These are phyloP conservation scores for Diaporthe capsici DNA, from an alignment of 2,329 filamentous ascomycete genomes.

Conservation along the genomic window DNA sequence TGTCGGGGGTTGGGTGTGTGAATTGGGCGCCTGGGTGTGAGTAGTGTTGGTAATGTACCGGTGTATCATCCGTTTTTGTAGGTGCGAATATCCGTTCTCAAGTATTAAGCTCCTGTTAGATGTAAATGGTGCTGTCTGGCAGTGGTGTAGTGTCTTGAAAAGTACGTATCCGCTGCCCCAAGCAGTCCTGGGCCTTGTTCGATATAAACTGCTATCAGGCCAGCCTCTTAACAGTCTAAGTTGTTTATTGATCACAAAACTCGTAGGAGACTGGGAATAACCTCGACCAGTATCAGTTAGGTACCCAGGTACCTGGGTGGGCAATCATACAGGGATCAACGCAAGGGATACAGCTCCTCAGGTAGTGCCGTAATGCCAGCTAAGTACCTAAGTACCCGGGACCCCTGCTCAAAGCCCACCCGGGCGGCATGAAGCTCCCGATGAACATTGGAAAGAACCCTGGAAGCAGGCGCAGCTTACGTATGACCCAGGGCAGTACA, in stretches of 20 bases:
- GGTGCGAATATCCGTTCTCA: no score
- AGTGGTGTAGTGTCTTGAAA: not conserved
- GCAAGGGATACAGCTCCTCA: not conserved
- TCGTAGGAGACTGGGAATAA: not conserved
- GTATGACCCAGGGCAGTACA: not conserved
- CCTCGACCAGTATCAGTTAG: not conserved
- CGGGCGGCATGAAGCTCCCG: not conserved
- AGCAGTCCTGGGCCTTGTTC: not conserved
- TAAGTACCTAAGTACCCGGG: not conserved
- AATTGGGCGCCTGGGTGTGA: no score
- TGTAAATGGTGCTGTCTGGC: not conserved
- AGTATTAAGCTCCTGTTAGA: not conserved
- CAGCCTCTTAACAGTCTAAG: not conserved
- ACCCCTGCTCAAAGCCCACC: not conserved
- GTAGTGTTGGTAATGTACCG: no score
- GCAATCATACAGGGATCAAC: not conserved
- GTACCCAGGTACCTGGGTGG: not conserved
- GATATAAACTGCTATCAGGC: not conserved
- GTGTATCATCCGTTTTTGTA: no score
- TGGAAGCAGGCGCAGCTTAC: slow-evolving; percentile 16
- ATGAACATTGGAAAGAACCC: slow-evolving; percentile 2
- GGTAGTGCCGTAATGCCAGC: not conserved
- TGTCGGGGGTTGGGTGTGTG: no score
- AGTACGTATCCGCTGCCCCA: not conserved
- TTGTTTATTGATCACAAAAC: no score